Conservation (phyloP, 73 alveolate species). For the Stentor roeselii region DNA sequence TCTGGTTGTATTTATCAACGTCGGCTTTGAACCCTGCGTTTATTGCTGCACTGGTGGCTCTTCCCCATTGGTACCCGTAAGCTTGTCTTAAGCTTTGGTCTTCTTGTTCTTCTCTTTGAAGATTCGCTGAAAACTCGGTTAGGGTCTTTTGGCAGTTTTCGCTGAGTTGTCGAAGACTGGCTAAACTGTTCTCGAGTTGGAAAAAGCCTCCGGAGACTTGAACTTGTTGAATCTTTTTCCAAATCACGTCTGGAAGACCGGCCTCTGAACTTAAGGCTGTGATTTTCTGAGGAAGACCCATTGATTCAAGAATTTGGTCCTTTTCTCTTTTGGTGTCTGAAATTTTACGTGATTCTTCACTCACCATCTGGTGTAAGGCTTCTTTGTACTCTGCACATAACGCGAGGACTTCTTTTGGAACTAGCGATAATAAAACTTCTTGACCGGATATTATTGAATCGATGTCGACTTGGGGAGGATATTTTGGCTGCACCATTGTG, state of each 20-base stretch:
- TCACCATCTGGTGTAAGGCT: constrained; percentile 5
- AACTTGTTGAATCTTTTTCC: constrained; percentile 26
- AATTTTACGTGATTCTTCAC: constrained; percentile 10
- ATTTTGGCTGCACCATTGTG: constrained; percentile 1
- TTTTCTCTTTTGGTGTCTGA: neutral
- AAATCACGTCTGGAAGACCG: constrained; percentile 23
- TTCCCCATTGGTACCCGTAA: constrained; percentile 23
- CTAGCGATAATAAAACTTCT: neutral
- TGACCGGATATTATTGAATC: neutral
- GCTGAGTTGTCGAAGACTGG: constrained; percentile 18
- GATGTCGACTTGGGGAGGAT: constrained; percentile 9
- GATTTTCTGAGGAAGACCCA: neutral
- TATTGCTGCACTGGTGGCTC: constrained; percentile 12
- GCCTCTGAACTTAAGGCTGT: neutral
- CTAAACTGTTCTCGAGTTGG: constrained; percentile 7
- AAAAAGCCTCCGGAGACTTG: constrained; percentile 13
- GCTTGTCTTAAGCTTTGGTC: constrained; percentile 21
- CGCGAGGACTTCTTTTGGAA: constrained; percentile 22
- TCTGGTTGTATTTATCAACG: neutral
- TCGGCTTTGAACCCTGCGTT: neutral
- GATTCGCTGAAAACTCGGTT: neutral
- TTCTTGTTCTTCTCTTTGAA: constrained; percentile 17
- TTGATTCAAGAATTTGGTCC: neutral
- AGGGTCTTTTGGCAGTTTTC: neutral
- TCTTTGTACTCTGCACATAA: constrained; percentile 26